Percentiles rank a stretch among this genome's conserved stretches.
phyloP scores from a whole-genome alignment of 345 rosid species.

The Moricandia moricandioides region DNA sequence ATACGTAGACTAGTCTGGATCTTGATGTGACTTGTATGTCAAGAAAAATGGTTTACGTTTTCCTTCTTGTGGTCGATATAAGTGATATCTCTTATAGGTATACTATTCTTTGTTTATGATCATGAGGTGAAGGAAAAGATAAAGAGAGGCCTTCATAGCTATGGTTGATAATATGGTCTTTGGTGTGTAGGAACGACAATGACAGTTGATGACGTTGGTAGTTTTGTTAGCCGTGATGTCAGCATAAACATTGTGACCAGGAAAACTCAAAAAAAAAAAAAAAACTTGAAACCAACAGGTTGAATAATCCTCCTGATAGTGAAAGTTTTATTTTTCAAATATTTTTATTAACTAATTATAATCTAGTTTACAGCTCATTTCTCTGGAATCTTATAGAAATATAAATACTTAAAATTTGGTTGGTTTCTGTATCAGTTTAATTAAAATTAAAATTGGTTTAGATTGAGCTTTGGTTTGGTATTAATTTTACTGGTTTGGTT shows the following conservation, averaged over 20 bases:
- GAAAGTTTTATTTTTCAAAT: not conserved
- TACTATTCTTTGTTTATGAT: not conserved
- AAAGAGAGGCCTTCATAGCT: not conserved
- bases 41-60: not conserved
- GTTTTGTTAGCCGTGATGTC: not conserved
- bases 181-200: not conserved
- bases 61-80: not conserved
- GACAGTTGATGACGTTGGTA: slow-evolving; percentile 1
- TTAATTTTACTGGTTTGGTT: too few relatives aligned
- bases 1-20: not conserved
- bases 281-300: not conserved
- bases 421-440: not conserved
- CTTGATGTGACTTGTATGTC: not conserved
- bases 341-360: not conserved
- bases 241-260: not conserved
- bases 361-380: not conserved
- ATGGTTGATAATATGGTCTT: not conserved
- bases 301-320: not conserved
- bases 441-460: too few relatives aligned
- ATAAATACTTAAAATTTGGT: too few relatives aligned
- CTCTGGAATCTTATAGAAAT: not conserved
- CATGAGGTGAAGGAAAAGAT: not conserved
- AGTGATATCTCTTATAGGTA: not conserved
- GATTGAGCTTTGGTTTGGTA: too few relatives aligned
- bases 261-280: not conserved